A percentile compares a stretch with the other conserved stretches of the same genome.
phyloP scores from a whole-genome alignment of 176 grass and related monocot genomes.

The Oryza longistaminata region DNA sequence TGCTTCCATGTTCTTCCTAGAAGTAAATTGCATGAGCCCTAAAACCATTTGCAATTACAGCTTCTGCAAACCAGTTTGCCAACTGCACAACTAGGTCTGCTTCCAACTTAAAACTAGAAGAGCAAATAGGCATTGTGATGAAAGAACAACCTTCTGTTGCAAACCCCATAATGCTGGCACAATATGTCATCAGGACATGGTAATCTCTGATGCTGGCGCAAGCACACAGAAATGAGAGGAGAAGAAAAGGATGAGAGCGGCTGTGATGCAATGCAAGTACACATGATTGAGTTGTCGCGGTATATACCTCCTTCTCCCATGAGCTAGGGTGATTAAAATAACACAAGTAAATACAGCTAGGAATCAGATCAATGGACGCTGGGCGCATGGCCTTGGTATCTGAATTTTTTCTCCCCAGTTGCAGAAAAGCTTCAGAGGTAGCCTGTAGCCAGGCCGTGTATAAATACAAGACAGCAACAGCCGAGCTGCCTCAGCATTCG shows the following conservation, averaged over 20 bases:
- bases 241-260: neutral
- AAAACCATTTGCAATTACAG: neutral
- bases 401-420: slow-evolving; percentile 21
- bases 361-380: slow-evolving; percentile 42
- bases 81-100: neutral
- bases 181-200: slow-evolving; percentile 25
- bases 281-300: slow-evolving; percentile 45
- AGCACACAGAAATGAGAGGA: neutral
- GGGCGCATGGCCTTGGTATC: slow-evolving; percentile 29
- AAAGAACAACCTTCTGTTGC: neutral
- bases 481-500: slow-evolving; percentile 25
- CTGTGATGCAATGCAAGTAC: slow-evolving; percentile 40
- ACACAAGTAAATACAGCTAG: slow-evolving; percentile 30
- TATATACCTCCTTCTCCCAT: slow-evolving; percentile 42
- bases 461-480: slow-evolving; percentile 39
- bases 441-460: slow-evolving; percentile 33
- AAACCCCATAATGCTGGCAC: neutral
- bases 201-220: slow-evolving; percentile 30
- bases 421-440: slow-evolving; percentile 6
- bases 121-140: neutral
- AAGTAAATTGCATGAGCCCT: neutral
- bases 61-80: neutral
- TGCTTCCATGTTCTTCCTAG: neutral
- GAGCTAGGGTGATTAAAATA: slow-evolving; percentile 37
- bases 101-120: neutral